phyloP scores from a whole-genome alignment of 2,329 filamentous ascomycete genomes.

The Leptodontidium sp. region DNA sequence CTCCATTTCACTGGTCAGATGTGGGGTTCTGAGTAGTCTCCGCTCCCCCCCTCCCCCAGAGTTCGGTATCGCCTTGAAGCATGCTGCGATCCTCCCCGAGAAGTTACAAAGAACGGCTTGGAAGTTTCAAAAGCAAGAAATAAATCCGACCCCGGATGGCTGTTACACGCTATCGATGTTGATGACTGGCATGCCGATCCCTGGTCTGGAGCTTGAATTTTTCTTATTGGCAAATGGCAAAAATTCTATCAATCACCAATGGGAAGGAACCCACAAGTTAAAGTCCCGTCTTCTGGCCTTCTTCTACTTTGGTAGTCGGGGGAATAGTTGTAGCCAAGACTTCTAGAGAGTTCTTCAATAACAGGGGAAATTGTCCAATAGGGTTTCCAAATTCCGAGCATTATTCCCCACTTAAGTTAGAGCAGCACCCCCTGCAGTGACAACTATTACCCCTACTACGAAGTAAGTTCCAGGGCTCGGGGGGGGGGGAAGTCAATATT shows the following conservation, averaged over 20 bases:
- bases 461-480: too few relatives aligned
- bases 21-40: not conserved
- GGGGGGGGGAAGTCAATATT: not conserved
- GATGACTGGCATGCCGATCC: slow-evolving; percentile 9
- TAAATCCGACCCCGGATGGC: not conserved
- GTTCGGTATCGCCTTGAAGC: slow-evolving; percentile 14
- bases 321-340: too few relatives aligned
- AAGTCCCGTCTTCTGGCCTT: not conserved
- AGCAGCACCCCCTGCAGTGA: too few relatives aligned
- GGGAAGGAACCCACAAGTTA: slow-evolving; percentile 3
- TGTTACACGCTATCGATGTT: slow-evolving; percentile 9
- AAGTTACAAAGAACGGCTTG: not conserved
- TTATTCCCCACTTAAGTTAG: too few relatives aligned
- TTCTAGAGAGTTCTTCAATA: too few relatives aligned
- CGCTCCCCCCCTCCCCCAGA: not conserved
- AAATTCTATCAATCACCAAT: not conserved
- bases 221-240: too few relatives aligned
- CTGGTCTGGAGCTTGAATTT: not conserved
- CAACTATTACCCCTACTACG: too few relatives aligned
- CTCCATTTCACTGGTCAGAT: not conserved
- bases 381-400: too few relatives aligned
- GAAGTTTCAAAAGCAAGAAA: slow-evolving; percentile 4
- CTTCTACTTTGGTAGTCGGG: too few relatives aligned
- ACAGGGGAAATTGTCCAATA: too few relatives aligned
- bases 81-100: slow-evolving; percentile 1